Evolutionary conservation across 1,284 basidiomycete species (phyloP).

Genomic region (Ceratobasidium theobromae): DNA sequence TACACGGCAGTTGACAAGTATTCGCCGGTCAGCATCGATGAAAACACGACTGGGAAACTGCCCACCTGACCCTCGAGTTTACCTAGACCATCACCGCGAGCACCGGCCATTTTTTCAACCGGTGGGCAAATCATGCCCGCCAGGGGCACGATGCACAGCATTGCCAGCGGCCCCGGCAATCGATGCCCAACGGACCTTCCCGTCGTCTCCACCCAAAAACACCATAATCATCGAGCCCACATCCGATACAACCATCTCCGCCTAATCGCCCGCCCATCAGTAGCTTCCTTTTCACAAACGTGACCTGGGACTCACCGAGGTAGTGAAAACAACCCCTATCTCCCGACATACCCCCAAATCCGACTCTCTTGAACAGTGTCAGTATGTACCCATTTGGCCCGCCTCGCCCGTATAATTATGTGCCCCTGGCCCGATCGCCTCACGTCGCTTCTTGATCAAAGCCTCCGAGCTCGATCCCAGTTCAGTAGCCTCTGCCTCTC

Average conservation of each 20-base stretch:
- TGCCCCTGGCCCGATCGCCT: constrained; percentile 15
- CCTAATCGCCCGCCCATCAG: constrained; percentile 46
- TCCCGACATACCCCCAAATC: constrained; percentile 57
- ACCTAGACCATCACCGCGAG: neutral
- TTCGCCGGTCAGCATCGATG: constrained; percentile 51
- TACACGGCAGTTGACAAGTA: constrained; percentile 57
- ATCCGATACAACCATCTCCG: constrained; percentile 79
- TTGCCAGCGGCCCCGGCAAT: constrained; percentile 66
- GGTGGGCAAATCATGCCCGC: constrained; percentile 61
- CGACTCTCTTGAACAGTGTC: constrained; percentile 52
- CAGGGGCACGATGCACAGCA: constrained; percentile 62
- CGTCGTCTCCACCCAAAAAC: constrained; percentile 2
- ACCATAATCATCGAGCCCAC: constrained; percentile 63
- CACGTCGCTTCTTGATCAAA: constrained; percentile 5
- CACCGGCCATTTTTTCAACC: constrained; percentile 6
- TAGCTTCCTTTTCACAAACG: neutral
- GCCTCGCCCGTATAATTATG: neutral
- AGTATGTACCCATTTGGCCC: constrained; percentile 1
- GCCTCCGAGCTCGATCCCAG: neutral
- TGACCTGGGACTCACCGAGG: constrained; percentile 40
- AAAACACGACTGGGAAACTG: constrained; percentile 55
- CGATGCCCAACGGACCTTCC: constrained; percentile 67
- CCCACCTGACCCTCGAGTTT: constrained; percentile 51
- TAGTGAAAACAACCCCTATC: constrained; percentile 55
- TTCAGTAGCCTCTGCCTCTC: constrained; percentile 4